phyloP scores from a whole-genome alignment of 805 yeast genomes.

The Ogataea degrootiae region DNA sequence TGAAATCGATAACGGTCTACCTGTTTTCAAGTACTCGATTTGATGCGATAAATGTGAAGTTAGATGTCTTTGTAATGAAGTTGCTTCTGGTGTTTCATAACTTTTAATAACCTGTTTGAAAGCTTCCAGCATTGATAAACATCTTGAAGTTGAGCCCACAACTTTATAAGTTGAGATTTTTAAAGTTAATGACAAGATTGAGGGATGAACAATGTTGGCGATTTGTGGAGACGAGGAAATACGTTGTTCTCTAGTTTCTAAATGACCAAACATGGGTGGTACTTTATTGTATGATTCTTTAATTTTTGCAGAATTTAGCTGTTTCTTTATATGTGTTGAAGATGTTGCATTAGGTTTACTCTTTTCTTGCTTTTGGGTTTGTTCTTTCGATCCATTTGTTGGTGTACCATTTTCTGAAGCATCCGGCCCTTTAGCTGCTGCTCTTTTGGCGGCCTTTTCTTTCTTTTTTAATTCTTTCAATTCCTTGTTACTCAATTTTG shows the following conservation, averaged over 20 bases:
- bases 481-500: constrained; percentile 62
- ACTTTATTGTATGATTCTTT: constrained; percentile 40
- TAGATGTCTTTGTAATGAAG: constrained; percentile 81
- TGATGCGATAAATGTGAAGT: constrained; percentile 86
- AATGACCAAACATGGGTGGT: constrained; percentile 70
- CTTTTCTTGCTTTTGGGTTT: constrained; percentile 24
- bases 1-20: constrained; percentile 85
- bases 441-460: constrained; percentile 89
- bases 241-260: constrained; percentile 76
- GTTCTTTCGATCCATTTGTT: constrained; percentile 7
- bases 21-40: constrained; percentile 84
- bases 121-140: constrained; percentile 77
- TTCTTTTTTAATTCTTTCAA: constrained; percentile 81
- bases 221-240: constrained; percentile 51
- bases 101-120: constrained; percentile 76
- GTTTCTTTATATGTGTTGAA: constrained; percentile 48
- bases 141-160: constrained; percentile 86
- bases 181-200: constrained; percentile 70
- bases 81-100: constrained; percentile 79
- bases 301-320: constrained; percentile 46
- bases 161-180: constrained; percentile 79
- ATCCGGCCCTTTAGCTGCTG: constrained; percentile 66
- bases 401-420: constrained; percentile 2
- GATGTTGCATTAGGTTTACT: constrained; percentile 34
- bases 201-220: constrained; percentile 79